Evolutionary conservation across 805 yeast species (phyloP), one percentile per base, ranked within the genome.

Genomic region (Vanderwaltozyma tropicalis): DNA sequence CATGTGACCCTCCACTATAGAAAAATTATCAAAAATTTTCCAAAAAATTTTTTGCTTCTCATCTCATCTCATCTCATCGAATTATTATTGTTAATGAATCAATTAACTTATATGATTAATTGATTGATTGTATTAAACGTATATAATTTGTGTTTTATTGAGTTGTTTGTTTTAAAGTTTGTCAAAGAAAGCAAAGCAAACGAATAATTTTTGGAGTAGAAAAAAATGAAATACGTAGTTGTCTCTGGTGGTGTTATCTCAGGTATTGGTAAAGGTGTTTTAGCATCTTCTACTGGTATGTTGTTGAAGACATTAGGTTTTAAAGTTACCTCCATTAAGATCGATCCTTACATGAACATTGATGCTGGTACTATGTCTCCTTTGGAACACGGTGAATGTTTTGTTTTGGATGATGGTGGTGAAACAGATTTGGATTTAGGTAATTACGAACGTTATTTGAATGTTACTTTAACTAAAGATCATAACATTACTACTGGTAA

Each of bases 351-450:
- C 66, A 84, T 92, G 94, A 92, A 92, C 67, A 86, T 92, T 50
- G 99, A 92, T 68, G 99, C 99, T 28, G 99, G 99, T 53, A 92
- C 99, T 32, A 92, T 92, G 99, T 85, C 96, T 30, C 99, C 99
- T 17, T 70, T 92, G 58, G 99, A 92, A 64, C 99, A 92, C 60
- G 98, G 99, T 52, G 99, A 92, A 65, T 95, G 95, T 61, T 92
- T 92, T 61, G 97, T 92, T 37, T 72, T 92, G 57, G 84, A 89
- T 62, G 99, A 92, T 61, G 99, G 99, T 62, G 99, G 98, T 53
- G 99, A 92, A 67, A 95, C 89, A 33, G 99, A 92, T 67, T 74
- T 92, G 59, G 99, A 92, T 67, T 71, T 92, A 50, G 99, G 99
- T 61, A 92, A 92, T 67, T 92, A 92, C 64, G 99, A 92, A 69